phyloP scores from a whole-genome alignment of 768 basidiomycete genomes.

The Hemileccinum impolitum region DNA sequence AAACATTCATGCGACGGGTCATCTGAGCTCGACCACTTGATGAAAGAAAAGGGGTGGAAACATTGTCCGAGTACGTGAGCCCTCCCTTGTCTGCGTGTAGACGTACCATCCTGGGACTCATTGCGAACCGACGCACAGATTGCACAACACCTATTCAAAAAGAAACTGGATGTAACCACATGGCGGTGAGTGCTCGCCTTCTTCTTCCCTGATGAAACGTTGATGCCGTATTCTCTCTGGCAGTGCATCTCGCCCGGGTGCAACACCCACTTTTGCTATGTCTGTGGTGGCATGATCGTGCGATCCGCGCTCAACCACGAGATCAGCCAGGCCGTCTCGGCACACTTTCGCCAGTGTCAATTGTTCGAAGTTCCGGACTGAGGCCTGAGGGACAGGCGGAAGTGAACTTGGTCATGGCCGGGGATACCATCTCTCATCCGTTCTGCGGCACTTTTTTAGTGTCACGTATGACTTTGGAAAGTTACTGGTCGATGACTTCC shows the following conservation, averaged over 20 bases:
- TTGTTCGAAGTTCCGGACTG: conserved; percentile 36
- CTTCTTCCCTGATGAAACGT: neutral
- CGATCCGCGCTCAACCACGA: conserved; percentile 34
- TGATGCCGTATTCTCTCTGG: neutral
- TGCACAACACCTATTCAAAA: conserved; percentile 51
- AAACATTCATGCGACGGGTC: conserved; percentile 59
- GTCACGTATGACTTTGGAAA: too few relatives aligned
- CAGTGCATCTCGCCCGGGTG: conserved; percentile 58
- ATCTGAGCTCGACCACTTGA: conserved; percentile 49
- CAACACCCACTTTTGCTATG: conserved; percentile 57
- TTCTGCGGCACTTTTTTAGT: too few relatives aligned
- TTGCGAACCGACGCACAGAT: conserved; percentile 21
- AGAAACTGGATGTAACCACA: conserved; percentile 54
- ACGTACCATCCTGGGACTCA: too few relatives aligned
- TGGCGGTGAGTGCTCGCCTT: conserved; percentile 38
- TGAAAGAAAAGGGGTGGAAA: conserved; percentile 58
- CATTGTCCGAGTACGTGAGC: conserved; percentile 52
- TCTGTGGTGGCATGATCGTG: conserved; percentile 47
- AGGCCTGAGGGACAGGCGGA: neutral
- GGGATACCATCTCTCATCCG: too few relatives aligned
- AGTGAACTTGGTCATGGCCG: neutral
- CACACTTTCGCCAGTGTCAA: conserved; percentile 34
- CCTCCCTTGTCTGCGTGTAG: neutral
- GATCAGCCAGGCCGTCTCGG: conserved; percentile 27
- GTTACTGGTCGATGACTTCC: too few relatives aligned